phyloP scores from a whole-genome alignment of 2,329 filamentous ascomycete species.

The Verticillium alfalfae region DNA sequence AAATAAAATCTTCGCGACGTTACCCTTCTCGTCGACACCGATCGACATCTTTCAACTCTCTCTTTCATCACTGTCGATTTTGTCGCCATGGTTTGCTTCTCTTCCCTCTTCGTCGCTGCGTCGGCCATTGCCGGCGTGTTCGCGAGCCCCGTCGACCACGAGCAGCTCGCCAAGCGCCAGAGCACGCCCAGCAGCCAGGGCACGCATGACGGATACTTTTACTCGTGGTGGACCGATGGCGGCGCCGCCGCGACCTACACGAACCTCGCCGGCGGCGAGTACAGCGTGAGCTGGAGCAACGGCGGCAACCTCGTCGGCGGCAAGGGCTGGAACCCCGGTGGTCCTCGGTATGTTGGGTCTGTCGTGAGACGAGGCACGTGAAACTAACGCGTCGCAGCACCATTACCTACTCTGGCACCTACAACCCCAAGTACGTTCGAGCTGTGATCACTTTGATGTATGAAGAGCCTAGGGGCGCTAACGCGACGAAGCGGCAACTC shows the following conservation, averaged over 20 bases:
- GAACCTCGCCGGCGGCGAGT: conserved; percentile 35
- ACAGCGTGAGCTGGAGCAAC: conserved; percentile 37
- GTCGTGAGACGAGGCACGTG: conserved; percentile 4
- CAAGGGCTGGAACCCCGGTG: conserved; percentile 53
- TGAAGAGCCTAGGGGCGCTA: conserved; percentile 14
- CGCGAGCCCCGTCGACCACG: conserved; percentile 6
- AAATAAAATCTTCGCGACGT: neutral
- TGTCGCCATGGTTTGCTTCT: neutral
- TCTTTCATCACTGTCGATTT: neutral
- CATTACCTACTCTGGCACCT: conserved; percentile 25
- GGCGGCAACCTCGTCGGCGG: conserved; percentile 50
- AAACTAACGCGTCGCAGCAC: conserved; percentile 4
- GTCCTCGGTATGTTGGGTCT: conserved; percentile 32
- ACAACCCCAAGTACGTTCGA: conserved; percentile 20
- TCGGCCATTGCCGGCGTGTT: conserved; percentile 8
- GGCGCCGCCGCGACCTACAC: conserved; percentile 32
- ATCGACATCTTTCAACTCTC: neutral
- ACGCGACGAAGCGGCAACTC: conserved; percentile 28
- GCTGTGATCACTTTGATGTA: neutral
- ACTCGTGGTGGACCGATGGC: conserved; percentile 43
- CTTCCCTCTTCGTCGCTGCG: neutral
- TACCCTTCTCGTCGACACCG: neutral
- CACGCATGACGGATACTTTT: conserved; percentile 37
- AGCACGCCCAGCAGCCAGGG: conserved; percentile 28
- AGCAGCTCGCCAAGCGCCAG: conserved; percentile 3